A percentile compares a stretch with the other conserved stretches of the same genome.
Evolutionary conservation across 2,329 filamentous ascomycete genomes (phyloP).

Genomic region (Blumeria hordei): DNA sequence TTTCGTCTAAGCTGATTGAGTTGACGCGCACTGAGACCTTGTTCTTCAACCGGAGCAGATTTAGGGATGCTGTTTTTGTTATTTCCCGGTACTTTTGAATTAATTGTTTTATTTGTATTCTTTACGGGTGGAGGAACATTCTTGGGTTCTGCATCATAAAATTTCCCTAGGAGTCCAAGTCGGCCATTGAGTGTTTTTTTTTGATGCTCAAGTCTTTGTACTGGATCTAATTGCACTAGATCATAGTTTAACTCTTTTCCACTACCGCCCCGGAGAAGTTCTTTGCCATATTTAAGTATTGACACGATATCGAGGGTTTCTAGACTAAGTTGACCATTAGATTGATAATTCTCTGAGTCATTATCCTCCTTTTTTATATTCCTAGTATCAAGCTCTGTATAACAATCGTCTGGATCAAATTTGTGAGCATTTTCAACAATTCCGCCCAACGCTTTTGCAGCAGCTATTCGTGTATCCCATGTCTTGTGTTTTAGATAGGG

Average conservation of each 20-base stretch:
- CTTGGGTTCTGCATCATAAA: slow-evolving; percentile 60
- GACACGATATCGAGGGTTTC: slow-evolving; percentile 52
- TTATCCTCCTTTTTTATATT: slow-evolving; percentile 34
- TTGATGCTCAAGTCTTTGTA: slow-evolving; percentile 58
- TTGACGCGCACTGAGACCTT: slow-evolving; percentile 69
- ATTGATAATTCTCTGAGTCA: slow-evolving; percentile 20
- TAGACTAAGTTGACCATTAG: slow-evolving; percentile 39
- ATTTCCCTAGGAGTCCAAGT: slow-evolving; percentile 64
- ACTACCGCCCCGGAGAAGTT: slow-evolving; percentile 50
- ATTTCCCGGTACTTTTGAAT: slow-evolving; percentile 12
- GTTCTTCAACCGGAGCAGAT: slow-evolving; percentile 29
- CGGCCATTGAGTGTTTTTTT: slow-evolving; percentile 70
- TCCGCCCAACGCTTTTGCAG: slow-evolving; percentile 80
- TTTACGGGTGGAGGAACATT: slow-evolving; percentile 25
- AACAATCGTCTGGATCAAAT: slow-evolving; percentile 44
- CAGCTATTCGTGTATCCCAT: slow-evolving; percentile 88
- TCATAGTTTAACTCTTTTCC: slow-evolving; percentile 67
- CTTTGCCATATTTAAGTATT: slow-evolving; percentile 63
- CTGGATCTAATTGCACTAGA: slow-evolving; percentile 58
- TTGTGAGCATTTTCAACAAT: slow-evolving; percentile 72
- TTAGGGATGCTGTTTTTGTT: slow-evolving; percentile 18
- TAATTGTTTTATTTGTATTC: slow-evolving; percentile 8
- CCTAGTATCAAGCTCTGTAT: slow-evolving; percentile 11
- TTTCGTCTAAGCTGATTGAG: slow-evolving; percentile 89
- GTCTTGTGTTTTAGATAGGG: slow-evolving; percentile 86